A percentile compares a stretch with the other conserved stretches of the same genome.
These are phyloP conservation scores for Gloeopeniophorella convolvens DNA, from an alignment of 768 basidiomycete genomes.

Conservation along the genomic window DNA sequence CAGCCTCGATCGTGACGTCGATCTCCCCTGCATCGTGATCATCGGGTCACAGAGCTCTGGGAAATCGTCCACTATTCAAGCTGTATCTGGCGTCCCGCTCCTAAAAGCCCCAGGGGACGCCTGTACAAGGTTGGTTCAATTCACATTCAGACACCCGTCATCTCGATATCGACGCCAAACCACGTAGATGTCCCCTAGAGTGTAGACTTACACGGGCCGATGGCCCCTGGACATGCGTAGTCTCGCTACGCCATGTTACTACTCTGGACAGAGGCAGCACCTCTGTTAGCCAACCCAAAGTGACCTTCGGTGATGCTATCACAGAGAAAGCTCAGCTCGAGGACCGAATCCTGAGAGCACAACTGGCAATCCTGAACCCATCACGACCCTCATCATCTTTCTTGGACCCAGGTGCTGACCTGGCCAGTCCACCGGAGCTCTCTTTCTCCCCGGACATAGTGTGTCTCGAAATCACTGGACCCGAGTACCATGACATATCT, in stretches of 20 bases:
- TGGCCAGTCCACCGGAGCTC: not conserved
- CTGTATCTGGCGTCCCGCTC: slow-evolving; percentile 25
- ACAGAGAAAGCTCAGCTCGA: not conserved
- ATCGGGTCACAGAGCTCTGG: slow-evolving; percentile 29
- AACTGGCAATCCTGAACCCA: slow-evolving; percentile 16
- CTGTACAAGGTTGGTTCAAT: slow-evolving; percentile 24
- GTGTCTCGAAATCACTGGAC: slow-evolving; percentile 25
- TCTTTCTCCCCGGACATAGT: slow-evolving; percentile 24
- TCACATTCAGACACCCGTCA: not conserved
- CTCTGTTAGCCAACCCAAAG: slow-evolving; percentile 1
- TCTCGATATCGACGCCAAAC: not conserved
- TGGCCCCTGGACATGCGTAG: slow-evolving; percentile 7
- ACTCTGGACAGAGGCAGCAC: not conserved
- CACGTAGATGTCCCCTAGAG: slow-evolving; percentile 15
- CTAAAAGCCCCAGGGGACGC: slow-evolving; percentile 24
- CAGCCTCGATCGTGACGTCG: slow-evolving; percentile 21
- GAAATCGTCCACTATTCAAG: slow-evolving; percentile 29
- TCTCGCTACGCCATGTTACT: slow-evolving; percentile 2
- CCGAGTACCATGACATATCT: slow-evolving; percentile 25
- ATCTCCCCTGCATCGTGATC: slow-evolving; percentile 27
- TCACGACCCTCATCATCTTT: not conserved
- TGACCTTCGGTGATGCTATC: slow-evolving; percentile 4
- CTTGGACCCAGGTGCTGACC: not conserved
- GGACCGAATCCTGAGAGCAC: slow-evolving; percentile 3
- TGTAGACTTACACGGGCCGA: slow-evolving; percentile 9